Percentiles rank a stretch among this genome's conserved stretches.
Evolutionary conservation across 805 yeast genomes (phyloP).

Genomic region (Kazachstania psychrophila): DNA sequence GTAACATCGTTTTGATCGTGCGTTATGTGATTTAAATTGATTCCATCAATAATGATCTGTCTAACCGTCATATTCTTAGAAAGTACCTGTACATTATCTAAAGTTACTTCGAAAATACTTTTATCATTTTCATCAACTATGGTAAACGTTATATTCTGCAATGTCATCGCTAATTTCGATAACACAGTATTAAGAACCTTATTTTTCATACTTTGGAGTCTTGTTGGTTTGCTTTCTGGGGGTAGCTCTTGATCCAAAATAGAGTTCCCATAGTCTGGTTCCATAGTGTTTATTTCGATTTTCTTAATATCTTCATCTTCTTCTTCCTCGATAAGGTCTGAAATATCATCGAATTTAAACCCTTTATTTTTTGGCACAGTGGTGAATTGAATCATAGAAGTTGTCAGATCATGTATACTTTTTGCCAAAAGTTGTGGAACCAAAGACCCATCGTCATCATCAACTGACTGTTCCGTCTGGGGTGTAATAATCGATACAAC

Average conservation of each 20-base stretch:
- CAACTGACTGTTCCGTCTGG: constrained; percentile 19
- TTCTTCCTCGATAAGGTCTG: background rate
- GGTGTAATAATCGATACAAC: constrained; percentile 9
- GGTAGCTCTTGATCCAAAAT: too few relatives aligned
- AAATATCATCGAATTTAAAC: constrained; percentile 17
- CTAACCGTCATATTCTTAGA: constrained; percentile 5
- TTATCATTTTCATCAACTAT: constrained; percentile 37
- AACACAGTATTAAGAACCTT: constrained; percentile 61
- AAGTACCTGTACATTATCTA: constrained; percentile 19
- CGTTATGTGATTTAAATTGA: background rate
- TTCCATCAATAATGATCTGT: constrained; percentile 1
- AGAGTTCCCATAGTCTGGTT: too few relatives aligned
- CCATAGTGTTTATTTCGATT: background rate
- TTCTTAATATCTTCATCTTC: constrained; percentile 1
- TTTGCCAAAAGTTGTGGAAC: constrained; percentile 49
- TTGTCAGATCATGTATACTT: constrained; percentile 68
- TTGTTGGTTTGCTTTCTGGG: constrained; percentile 6
- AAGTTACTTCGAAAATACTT: constrained; percentile 24
- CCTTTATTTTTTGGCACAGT: background rate
- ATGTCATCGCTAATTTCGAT: constrained; percentile 45
- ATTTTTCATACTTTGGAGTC: constrained; percentile 46
- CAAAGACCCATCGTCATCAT: constrained; percentile 12
- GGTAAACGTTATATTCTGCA: constrained; percentile 39
- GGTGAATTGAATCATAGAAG: constrained; percentile 32
- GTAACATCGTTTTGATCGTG: background rate